phyloP scores from a whole-genome alignment of 2,329 filamentous ascomycete genomes.

The Didymellaceae sp. region DNA sequence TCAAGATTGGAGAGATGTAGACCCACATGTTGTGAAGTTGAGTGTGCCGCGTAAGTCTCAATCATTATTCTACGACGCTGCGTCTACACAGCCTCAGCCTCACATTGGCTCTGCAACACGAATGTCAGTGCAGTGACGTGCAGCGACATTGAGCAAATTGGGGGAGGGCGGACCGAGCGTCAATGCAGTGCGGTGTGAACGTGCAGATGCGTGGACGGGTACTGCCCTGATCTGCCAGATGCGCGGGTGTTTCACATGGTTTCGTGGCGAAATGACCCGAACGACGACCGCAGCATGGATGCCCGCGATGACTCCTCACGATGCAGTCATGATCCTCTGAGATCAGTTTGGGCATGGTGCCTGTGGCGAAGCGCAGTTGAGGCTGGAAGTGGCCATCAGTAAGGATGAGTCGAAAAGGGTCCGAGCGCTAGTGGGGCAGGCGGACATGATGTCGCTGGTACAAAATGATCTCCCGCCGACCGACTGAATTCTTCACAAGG shows the following conservation, averaged over 20 bases:
- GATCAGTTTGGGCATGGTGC: conserved; percentile 4
- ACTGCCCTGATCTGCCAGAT: conserved; percentile 21
- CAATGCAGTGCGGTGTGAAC: conserved; percentile 17
- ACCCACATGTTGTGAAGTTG: too few species aligned
- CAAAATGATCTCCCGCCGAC: conserved; percentile 34
- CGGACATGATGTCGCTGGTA: conserved; percentile 31
- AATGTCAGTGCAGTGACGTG: conserved; percentile 6
- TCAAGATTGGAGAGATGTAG: too few species aligned
- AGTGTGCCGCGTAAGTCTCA: too few species aligned
- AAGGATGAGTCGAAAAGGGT: conserved; percentile 37
- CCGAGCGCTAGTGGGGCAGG: conserved; percentile 31
- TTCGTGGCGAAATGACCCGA: conserved; percentile 3
- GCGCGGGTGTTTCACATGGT: conserved; percentile 19
- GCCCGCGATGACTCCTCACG: conserved; percentile 8
- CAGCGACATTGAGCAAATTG: conserved; percentile 16
- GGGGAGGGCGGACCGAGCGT: conserved; percentile 15
- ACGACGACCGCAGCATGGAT: background rate
- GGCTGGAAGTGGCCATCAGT: conserved; percentile 18
- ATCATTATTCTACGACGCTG: too few species aligned
- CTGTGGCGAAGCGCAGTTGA: conserved; percentile 16
- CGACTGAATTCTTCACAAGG: conserved; percentile 31
- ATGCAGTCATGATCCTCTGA: conserved; percentile 6
- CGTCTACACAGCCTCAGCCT: conserved; percentile 12
- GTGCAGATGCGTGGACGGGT: conserved; percentile 22
- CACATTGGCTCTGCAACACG: background rate